Conservation (phyloP, 1,284 basidiomycete species). For the Cutaneotrichosporon spelunceum region DNA sequence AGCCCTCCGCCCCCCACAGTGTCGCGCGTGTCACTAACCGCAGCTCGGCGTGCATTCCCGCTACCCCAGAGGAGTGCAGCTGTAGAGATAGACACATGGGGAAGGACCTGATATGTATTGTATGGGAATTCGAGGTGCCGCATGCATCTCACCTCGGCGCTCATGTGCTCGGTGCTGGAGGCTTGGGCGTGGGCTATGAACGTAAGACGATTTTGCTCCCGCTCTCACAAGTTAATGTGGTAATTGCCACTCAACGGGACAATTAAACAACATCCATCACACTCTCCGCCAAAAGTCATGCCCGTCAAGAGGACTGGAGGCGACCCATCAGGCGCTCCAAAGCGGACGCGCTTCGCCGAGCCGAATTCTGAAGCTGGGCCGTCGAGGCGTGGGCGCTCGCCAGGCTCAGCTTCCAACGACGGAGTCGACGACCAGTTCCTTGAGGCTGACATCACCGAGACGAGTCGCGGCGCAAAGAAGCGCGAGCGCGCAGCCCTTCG, state of each 20-base stretch:
- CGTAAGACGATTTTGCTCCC: constrained; percentile 14
- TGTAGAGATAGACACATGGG: constrained; percentile 31
- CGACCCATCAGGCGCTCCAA: constrained; percentile 45
- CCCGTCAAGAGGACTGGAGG: constrained; percentile 40
- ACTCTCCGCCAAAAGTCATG: constrained; percentile 23
- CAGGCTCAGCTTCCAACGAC: not conserved
- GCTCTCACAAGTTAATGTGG: constrained; percentile 1
- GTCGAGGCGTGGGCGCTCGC: constrained; percentile 12
- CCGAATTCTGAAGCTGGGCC: constrained; percentile 49
- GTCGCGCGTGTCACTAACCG: not conserved
- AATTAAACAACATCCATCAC: not conserved
- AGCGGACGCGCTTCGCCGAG: constrained; percentile 77
- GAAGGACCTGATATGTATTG: constrained; percentile 24
- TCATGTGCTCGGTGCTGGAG: not conserved
- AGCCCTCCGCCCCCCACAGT: not conserved
- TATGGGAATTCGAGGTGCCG: constrained; percentile 13
- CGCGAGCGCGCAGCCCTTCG: constrained; percentile 68
- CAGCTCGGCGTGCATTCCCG: constrained; percentile 50
- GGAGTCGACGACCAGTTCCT: constrained; percentile 31
- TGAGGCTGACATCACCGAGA: constrained; percentile 45
- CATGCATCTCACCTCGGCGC: not conserved
- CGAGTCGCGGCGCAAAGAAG: constrained; percentile 53
- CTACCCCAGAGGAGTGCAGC: constrained; percentile 52
- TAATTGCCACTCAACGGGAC: not conserved
- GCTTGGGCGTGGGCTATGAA: not conserved